These are phyloP conservation scores for Neofusicoccum umdonicola DNA, from an alignment of 2,329 filamentous ascomycete species.

Conservation along the genomic window DNA sequence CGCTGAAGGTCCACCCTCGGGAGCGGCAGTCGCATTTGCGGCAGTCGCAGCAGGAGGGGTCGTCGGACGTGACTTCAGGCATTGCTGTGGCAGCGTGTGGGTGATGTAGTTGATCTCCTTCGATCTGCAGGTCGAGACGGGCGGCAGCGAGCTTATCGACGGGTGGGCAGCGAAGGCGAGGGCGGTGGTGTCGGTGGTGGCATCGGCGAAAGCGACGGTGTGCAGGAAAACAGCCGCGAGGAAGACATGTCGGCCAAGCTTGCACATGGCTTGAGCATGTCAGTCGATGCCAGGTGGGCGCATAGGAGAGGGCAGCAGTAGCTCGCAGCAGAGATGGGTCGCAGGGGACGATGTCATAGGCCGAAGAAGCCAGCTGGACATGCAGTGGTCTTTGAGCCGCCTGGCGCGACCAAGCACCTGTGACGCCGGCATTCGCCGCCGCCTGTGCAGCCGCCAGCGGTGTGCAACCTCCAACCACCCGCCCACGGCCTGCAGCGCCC, in stretches of 20 bases:
- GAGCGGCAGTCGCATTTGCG: not conserved
- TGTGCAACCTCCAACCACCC: not conserved
- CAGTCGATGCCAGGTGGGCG: conserved; percentile 10
- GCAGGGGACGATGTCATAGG: conserved; percentile 12
- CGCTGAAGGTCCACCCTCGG: not conserved
- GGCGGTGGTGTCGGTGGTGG: conserved; percentile 16
- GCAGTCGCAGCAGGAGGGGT: conserved; percentile 16
- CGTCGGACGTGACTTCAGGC: conserved; percentile 62
- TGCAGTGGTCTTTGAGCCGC: not conserved
- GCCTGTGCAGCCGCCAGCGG: not conserved
- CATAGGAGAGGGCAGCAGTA: conserved; percentile 8
- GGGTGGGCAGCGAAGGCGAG: conserved; percentile 18
- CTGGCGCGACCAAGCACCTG: not conserved
- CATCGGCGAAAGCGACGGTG: conserved; percentile 21
- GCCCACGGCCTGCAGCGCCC: not conserved
- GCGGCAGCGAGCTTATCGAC: conserved; percentile 14
- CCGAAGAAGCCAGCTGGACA: conserved; percentile 8
- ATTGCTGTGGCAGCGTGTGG: conserved; percentile 73
- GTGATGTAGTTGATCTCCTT: conserved; percentile 80
- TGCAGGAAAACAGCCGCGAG: conserved; percentile 23
- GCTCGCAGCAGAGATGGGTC: conserved; percentile 4
- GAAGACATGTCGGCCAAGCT: conserved; percentile 20
- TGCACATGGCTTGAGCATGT: conserved; percentile 20
- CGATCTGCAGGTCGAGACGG: conserved; percentile 43
- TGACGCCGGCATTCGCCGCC: conserved; percentile 6